phyloP scores from a whole-genome alignment of 2,329 filamentous ascomycete species.

The Pyricularia grisea region DNA sequence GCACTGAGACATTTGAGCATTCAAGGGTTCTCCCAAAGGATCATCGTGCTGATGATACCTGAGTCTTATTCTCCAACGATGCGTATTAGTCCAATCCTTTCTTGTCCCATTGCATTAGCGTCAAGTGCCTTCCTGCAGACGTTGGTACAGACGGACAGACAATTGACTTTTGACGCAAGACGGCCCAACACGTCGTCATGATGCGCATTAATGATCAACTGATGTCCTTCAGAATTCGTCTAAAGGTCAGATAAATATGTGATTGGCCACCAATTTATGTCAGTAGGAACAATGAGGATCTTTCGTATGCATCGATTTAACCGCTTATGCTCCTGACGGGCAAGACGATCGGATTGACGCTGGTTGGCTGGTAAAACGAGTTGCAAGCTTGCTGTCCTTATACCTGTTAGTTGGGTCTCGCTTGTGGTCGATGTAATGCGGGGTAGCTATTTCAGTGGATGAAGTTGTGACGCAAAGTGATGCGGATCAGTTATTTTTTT shows the following conservation, averaged over 20 bases:
- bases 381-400: background rate
- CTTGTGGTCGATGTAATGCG: background rate
- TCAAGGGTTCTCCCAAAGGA: background rate
- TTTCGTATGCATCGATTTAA: background rate
- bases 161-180: background rate
- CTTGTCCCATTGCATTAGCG: background rate
- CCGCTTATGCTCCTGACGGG: background rate
- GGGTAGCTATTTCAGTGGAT: background rate
- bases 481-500: background rate
- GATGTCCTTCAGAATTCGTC: background rate
- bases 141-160: background rate
- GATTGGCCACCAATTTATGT: background rate
- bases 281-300: background rate
- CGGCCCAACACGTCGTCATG: background rate
- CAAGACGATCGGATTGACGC: background rate
- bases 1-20: background rate
- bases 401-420: background rate
- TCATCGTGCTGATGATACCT: background rate
- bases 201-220: background rate
- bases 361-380: background rate
- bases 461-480: background rate
- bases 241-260: background rate
- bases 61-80: background rate
- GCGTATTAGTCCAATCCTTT: background rate
- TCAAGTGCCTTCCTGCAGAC: background rate